phyloP scores from a whole-genome alignment of 306 rosid genomes.

The Vigna angularis region DNA sequence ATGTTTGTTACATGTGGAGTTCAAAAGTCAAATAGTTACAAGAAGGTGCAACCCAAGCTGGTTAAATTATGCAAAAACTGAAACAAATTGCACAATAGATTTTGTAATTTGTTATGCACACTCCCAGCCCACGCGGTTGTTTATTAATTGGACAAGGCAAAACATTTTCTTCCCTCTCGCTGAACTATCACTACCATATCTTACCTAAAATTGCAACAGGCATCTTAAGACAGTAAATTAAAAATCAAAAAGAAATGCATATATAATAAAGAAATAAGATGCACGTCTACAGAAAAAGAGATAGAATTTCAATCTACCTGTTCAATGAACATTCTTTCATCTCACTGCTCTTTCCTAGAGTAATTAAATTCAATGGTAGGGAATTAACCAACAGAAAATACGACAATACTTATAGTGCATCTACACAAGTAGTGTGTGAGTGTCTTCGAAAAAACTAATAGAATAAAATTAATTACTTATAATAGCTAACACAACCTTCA shows the following conservation, averaged over 20 bases:
- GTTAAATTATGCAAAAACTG: constrained; percentile 21
- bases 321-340: background rate
- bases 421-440: background rate
- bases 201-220: constrained; percentile 21
- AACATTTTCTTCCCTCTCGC: constrained; percentile 10
- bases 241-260: constrained; percentile 24
- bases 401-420: constrained; percentile 3
- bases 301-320: background rate
- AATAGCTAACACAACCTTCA: background rate
- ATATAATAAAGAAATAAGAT: constrained; percentile 10
- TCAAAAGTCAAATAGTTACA: constrained; percentile 38
- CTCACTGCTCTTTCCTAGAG: background rate
- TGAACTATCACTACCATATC: constrained; percentile 14
- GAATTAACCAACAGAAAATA: constrained; percentile 28
- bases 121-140: constrained; percentile 19
- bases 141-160: constrained; percentile 13
- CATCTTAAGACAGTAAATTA: constrained; percentile 18
- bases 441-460: background rate
- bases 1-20: background rate
- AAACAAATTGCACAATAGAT: background rate
- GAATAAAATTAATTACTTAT: constrained; percentile 18
- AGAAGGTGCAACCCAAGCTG: constrained; percentile 28
- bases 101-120: constrained; percentile 31
- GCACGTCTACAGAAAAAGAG: background rate
- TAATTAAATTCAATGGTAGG: constrained; percentile 20